These are phyloP conservation scores for Allium sativum DNA, from an alignment of 106 monocot genomes.

Conservation along the genomic window DNA sequence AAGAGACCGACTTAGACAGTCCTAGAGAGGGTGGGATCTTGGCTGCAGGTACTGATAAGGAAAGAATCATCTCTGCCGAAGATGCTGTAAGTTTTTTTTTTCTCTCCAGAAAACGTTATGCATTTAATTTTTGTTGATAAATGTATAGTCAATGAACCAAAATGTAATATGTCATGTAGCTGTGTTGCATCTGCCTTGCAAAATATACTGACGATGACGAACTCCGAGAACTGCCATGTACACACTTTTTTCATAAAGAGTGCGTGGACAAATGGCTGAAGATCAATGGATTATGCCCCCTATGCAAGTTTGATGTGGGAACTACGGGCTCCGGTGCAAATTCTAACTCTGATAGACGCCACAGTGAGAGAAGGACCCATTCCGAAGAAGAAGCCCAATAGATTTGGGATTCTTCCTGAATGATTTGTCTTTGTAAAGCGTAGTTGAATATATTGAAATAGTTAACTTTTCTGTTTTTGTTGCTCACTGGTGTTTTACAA, in stretches of 20 bases:
- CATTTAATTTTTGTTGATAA: background rate
- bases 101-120: background rate
- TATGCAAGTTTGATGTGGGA: conserved; percentile 21
- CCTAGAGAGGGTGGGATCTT: conserved; percentile 11
- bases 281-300: conserved; percentile 18
- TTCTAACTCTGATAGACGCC: conserved; percentile 4
- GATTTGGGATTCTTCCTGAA: no score
- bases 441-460: background rate
- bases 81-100: conserved; percentile 26
- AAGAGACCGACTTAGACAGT: conserved; percentile 4
- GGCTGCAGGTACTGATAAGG: conserved; percentile 19
- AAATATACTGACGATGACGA: conserved; percentile 14
- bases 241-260: conserved; percentile 24
- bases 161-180: background rate
- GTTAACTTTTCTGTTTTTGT: no score
- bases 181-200: conserved; percentile 27
- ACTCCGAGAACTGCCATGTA: conserved; percentile 20
- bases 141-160: no score
- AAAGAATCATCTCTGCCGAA: conserved; percentile 23
- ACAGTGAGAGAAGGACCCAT: conserved; percentile 6
- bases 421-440: no score
- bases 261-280: conserved; percentile 29
- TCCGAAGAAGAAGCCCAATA: conserved; percentile 2
- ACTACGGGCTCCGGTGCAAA: background rate
- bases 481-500: no score